Evolutionary conservation across 129 eudicot species (phyloP).

Genomic region (Chrysanthemum makinoi): DNA sequence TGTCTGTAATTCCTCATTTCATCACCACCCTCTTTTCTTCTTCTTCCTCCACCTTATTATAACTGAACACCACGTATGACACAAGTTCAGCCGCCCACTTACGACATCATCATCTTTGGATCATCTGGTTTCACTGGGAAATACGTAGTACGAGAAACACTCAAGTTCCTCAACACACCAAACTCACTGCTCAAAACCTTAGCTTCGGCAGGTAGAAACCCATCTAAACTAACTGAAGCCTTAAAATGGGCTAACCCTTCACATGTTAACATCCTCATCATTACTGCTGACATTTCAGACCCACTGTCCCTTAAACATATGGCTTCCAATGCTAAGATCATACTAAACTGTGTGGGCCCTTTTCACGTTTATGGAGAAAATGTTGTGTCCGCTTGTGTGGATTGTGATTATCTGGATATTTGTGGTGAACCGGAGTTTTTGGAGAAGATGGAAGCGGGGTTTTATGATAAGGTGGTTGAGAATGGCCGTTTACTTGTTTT

Average conservation of each 20-base stretch:
- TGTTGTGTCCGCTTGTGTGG: slow-evolving; percentile 75
- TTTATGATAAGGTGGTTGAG: slow-evolving; percentile 59
- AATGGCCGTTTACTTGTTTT: slow-evolving; percentile 67
- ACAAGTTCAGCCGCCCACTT: slow-evolving; percentile 1
- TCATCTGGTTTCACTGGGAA: slow-evolving; percentile 98
- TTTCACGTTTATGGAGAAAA: slow-evolving; percentile 72
- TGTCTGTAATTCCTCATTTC: too few species aligned
- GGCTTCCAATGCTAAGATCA: slow-evolving; percentile 55
- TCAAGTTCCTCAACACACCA: slow-evolving; percentile 75
- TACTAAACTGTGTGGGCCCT: slow-evolving; percentile 94
- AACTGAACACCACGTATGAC: too few species aligned
- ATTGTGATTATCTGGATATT: slow-evolving; percentile 78
- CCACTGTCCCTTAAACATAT: slow-evolving; percentile 55
- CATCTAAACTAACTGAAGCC: slow-evolving; percentile 47
- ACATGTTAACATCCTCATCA: slow-evolving; percentile 42
- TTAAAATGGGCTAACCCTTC: slow-evolving; percentile 77
- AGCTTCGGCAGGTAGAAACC: slow-evolving; percentile 88
- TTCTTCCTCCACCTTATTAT: too few species aligned
- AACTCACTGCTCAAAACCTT: too few species aligned
- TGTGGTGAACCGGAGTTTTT: slow-evolving; percentile 92
- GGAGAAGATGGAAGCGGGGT: slow-evolving; percentile 79
- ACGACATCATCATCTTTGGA: slow-evolving; percentile 82
- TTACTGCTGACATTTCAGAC: slow-evolving; percentile 64
- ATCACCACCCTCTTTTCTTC: too few species aligned
- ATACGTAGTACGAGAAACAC: slow-evolving; percentile 80